A percentile compares a stretch with the other conserved stretches of the same genome.
Evolutionary conservation across 2,329 filamentous ascomycete genomes (phyloP).

Genomic region (Pseudogymnoascus verrucosus): DNA sequence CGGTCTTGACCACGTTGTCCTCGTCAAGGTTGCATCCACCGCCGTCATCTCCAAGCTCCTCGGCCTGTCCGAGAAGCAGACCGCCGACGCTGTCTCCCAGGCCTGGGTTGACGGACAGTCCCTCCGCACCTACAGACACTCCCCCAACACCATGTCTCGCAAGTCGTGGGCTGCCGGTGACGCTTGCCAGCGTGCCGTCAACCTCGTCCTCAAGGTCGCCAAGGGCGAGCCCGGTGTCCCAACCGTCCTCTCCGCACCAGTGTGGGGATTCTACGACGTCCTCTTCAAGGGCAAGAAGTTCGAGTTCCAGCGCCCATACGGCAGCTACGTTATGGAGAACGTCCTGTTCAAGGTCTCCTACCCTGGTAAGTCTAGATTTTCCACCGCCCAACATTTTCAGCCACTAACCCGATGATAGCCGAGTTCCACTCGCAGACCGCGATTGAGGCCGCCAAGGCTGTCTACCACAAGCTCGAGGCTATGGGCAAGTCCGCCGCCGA

Average conservation of each 20-base stretch:
- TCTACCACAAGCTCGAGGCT: slow-evolving; percentile 73
- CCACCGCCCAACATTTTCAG: background rate
- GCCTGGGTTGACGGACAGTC: slow-evolving; percentile 96
- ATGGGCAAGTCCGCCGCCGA: slow-evolving; percentile 87
- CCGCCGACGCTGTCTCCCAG: slow-evolving; percentile 90
- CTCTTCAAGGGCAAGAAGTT: slow-evolving; percentile 95
- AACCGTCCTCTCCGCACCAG: slow-evolving; percentile 83
- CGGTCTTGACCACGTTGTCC: slow-evolving; percentile 91
- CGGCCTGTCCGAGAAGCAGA: slow-evolving; percentile 81
- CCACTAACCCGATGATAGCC: slow-evolving; percentile 39
- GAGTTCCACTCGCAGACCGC: slow-evolving; percentile 99
- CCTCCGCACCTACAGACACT: slow-evolving; percentile 93
- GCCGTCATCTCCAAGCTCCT: slow-evolving; percentile 95
- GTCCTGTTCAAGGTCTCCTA: slow-evolving; percentile 99
- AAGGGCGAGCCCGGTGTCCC: slow-evolving; percentile 87
- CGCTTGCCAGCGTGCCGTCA: slow-evolving; percentile 91
- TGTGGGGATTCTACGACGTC: slow-evolving; percentile 98
- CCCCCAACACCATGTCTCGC: slow-evolving; percentile 98
- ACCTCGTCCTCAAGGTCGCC: slow-evolving; percentile 81
- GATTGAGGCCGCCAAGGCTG: slow-evolving; percentile 85
- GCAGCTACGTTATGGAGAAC: slow-evolving; percentile 99
- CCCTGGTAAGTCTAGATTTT: slow-evolving; percentile 54
- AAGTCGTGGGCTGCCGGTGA: slow-evolving; percentile 99
- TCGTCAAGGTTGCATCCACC: slow-evolving; percentile 94
- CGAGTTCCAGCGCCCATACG: slow-evolving; percentile 90